These are phyloP conservation scores for Dianthus caryophyllus DNA, from an alignment of 148 eudicot species.

Conservation along the genomic window DNA sequence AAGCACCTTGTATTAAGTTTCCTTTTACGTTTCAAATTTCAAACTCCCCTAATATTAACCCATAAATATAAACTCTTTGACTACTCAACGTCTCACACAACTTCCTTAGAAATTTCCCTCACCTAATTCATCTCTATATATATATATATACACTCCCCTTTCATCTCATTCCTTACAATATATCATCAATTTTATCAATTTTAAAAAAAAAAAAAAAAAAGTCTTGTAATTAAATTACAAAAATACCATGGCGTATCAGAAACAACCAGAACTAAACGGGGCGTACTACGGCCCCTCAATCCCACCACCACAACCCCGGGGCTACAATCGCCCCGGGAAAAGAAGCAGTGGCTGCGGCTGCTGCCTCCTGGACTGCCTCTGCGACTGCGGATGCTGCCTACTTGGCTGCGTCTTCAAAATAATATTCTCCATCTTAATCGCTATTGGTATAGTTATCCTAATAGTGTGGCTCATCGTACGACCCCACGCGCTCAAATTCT, in stretches of 20 bases:
- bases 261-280: slow-evolving; percentile 66
- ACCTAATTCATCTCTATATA: neutral
- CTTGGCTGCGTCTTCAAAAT: slow-evolving; percentile 46
- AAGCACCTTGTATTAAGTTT: no score
- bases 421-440: slow-evolving; percentile 35
- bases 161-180: neutral
- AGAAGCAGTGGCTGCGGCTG: slow-evolving; percentile 37
- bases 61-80: neutral
- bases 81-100: neutral
- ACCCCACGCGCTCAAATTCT: slow-evolving; percentile 57
- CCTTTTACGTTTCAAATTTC: no score
- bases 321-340: slow-evolving; percentile 48
- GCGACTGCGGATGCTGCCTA: slow-evolving; percentile 49
- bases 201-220: neutral
- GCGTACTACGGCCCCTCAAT: slow-evolving; percentile 63
- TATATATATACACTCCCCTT: neutral
- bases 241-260: slow-evolving; percentile 29
- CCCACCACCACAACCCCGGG: slow-evolving; percentile 10
- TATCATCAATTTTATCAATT: no score
- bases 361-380: slow-evolving; percentile 49
- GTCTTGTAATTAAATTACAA: neutral
- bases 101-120: neutral
- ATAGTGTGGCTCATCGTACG: slow-evolving; percentile 62
- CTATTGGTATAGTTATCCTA: slow-evolving; percentile 32
- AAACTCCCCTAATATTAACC: neutral